phyloP scores from a whole-genome alignment of 257 asterid species.

The Solanum paucissectum region DNA sequence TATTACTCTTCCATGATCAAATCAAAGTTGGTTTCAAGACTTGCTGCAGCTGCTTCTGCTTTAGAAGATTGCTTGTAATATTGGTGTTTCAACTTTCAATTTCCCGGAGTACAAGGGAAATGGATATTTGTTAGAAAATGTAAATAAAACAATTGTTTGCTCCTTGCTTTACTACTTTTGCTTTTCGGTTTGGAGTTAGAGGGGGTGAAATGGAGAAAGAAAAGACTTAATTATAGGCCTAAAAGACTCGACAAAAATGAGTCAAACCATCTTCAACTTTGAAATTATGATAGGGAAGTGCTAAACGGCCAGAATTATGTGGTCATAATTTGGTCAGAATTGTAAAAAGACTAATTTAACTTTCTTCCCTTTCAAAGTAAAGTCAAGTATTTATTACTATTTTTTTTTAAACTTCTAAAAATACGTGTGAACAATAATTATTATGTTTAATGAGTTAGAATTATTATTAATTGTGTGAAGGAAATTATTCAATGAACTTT shows the following conservation, averaged over 20 bases:
- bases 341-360: too few species aligned
- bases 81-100: background rate
- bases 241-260: too few species aligned
- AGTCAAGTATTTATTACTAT: background rate
- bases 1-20: constrained; percentile 18
- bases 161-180: background rate
- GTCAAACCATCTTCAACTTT: background rate
- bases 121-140: background rate
- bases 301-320: too few species aligned
- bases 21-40: background rate
- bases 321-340: too few species aligned
- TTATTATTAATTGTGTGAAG: too few species aligned
- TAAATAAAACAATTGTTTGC: background rate
- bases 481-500: too few species aligned
- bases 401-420: background rate
- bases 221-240: background rate
- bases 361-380: too few species aligned
- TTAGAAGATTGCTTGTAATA: constrained; percentile 3
- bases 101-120: background rate
- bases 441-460: too few species aligned
- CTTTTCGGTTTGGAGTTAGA: background rate
- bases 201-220: background rate
- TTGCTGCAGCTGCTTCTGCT: background rate
- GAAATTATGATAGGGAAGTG: background rate
- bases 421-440: background rate